Evolutionary conservation across 768 basidiomycete genomes (phyloP).

Genomic region (Leccinum sublutescens): DNA sequence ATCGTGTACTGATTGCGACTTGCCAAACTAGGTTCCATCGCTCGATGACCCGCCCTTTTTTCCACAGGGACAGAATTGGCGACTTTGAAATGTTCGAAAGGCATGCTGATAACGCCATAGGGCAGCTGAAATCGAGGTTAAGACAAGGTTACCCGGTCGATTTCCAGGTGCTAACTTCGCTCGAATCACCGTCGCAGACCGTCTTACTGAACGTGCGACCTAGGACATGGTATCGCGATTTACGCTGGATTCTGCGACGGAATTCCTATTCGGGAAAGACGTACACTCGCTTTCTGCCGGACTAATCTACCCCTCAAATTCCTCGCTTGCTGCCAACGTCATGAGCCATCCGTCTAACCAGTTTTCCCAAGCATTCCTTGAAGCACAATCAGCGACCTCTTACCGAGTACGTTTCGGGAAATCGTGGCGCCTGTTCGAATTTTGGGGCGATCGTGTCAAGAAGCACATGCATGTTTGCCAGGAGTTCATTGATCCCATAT

Average conservation of each 20-base stretch:
- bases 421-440: slow-evolving; percentile 53
- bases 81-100: slow-evolving; percentile 55
- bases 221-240: slow-evolving; percentile 56
- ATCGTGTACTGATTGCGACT: neutral
- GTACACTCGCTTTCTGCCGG: slow-evolving; percentile 46
- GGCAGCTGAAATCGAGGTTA: slow-evolving; percentile 41
- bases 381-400: slow-evolving; percentile 44
- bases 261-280: slow-evolving; percentile 54
- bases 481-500: slow-evolving; percentile 52
- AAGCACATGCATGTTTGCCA: slow-evolving; percentile 47
- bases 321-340: slow-evolving; percentile 6
- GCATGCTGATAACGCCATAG: slow-evolving; percentile 49
- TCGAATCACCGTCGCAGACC: neutral
- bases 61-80: slow-evolving; percentile 50
- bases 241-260: slow-evolving; percentile 58
- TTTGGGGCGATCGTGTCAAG: slow-evolving; percentile 47
- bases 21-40: slow-evolving; percentile 48
- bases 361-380: slow-evolving; percentile 50
- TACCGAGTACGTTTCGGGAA: slow-evolving; percentile 40
- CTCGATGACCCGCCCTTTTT: slow-evolving; percentile 60
- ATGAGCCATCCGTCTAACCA: slow-evolving; percentile 35
- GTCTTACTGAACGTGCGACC: neutral
- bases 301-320: slow-evolving; percentile 45
- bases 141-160: slow-evolving; percentile 51
- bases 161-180: slow-evolving; percentile 42